These are phyloP conservation scores for Neospermospora avenae DNA, from an alignment of 2,329 filamentous ascomycete species.

Conservation along the genomic window DNA sequence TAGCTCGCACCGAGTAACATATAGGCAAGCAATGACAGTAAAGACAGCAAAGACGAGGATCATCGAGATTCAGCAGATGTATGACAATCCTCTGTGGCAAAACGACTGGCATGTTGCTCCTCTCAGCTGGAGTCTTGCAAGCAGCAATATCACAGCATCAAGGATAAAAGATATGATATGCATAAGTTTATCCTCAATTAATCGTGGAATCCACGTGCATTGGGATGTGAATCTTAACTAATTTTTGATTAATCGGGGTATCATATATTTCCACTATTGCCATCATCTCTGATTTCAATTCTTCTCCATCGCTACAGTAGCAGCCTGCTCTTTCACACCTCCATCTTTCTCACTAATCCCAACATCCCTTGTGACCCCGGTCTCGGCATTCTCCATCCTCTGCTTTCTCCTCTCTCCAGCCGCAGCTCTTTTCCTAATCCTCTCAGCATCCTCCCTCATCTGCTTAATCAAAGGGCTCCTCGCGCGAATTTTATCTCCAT, in stretches of 20 bases:
- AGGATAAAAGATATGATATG: too few relatives aligned
- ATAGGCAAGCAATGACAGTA: neutral
- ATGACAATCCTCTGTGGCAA: neutral
- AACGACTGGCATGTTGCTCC: neutral
- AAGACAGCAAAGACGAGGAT: neutral
- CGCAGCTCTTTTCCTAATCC: conserved; percentile 23
- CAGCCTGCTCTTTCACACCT: conserved; percentile 8
- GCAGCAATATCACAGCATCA: too few relatives aligned
- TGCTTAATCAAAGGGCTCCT: conserved; percentile 45
- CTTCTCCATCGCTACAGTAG: conserved; percentile 6
- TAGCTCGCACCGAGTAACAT: neutral
- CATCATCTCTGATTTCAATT: neutral
- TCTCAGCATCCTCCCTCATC: conserved; percentile 36
- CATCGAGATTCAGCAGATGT: neutral
- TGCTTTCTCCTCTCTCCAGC: conserved; percentile 11
- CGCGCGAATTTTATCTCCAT: conserved; percentile 51
- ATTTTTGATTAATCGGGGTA: neutral
- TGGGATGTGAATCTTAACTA: neutral
- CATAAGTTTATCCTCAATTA: neutral
- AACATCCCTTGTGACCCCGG: neutral
- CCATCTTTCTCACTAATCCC: neutral
- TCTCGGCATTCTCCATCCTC: conserved; percentile 10
- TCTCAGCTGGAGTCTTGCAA: too few relatives aligned
- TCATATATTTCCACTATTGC: neutral
- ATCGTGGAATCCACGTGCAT: neutral